phyloP scores from a whole-genome alignment of 1,284 basidiomycete species.

The Irpex sp. region DNA sequence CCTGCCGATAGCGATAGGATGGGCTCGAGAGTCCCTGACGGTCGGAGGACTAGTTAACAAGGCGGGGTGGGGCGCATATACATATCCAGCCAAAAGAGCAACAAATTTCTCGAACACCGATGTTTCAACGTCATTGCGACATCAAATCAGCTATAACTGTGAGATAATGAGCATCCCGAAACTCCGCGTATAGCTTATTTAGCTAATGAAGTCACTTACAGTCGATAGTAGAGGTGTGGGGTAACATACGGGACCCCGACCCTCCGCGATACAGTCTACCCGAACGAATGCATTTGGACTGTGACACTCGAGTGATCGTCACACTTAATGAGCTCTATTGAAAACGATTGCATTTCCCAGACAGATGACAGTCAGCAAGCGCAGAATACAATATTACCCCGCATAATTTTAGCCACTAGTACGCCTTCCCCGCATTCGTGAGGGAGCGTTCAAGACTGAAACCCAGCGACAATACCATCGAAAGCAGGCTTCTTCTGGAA shows the following conservation, averaged over 20 bases:
- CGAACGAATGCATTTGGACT: neutral
- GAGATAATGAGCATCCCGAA: too few species aligned
- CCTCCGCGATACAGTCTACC: neutral
- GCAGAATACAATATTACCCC: neutral
- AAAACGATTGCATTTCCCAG: neutral
- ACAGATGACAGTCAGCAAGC: neutral
- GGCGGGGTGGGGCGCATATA: too few species aligned
- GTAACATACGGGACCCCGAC: neutral
- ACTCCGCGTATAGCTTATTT: too few species aligned
- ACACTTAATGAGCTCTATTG: neutral
- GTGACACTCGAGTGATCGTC: neutral
- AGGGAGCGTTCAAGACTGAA: constrained; percentile 1
- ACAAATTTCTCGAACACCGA: too few species aligned
- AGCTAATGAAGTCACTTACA: too few species aligned
- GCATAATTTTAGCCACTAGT: neutral
- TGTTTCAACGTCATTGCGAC: too few species aligned
- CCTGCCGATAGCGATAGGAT: too few species aligned
- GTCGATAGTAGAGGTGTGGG: too few species aligned
- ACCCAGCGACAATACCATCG: constrained; percentile 25
- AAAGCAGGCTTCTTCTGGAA: constrained; percentile 25
- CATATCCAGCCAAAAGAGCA: too few species aligned
- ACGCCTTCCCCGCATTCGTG: neutral
- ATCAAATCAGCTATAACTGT: too few species aligned
- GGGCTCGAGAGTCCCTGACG: too few species aligned
- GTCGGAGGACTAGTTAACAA: too few species aligned